Base-by-base conservation (phyloP, 2,329 filamentous ascomycete species). In the Aspergillus piperis region DNA sequence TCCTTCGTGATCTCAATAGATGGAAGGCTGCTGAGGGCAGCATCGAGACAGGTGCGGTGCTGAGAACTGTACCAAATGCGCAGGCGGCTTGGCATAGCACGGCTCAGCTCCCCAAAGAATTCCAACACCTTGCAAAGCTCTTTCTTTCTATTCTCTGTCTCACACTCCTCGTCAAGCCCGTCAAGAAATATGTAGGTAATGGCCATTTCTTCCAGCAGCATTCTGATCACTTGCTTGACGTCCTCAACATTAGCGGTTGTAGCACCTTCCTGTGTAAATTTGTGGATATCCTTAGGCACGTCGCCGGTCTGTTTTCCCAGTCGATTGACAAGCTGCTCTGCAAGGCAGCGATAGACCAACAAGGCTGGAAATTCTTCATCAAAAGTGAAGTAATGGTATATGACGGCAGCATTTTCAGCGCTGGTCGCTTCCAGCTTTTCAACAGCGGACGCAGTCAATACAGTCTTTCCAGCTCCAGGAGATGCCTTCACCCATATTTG, bases 271-370 rank as follows among this genome's bases (percentile, higher is more conserved):
- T 54, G 52, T 10, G 38, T 54, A 23, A 44, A 54, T 17, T 19
- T 27, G 52, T 54, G 52, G 21, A 54, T 54, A 1, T 54, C 52
- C 17, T 54, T 42, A 0, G 52, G 52, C 52, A 54, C 19, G 25
- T 54, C 52, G 3, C 52, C 52, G 17, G 21, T 54, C 8, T 42
- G 52, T 42, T 44, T 54, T 8, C 52, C 52, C 19, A 54, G 52
- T 42, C 21, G 52, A n/a, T 54, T 54, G 10, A 36, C 52, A n/a
- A 54, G 38, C 15, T 54, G 52, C 52, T 54, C 52, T 8, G 52
- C 52, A 44, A 54, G 52, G n/a, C 52, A 54, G 5, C 36, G 36
- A 42, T 54, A 54, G 2, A 54, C 52, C 13, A 54, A 5, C 11
- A 54, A 11, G 7, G 52, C 52, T 7, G 52, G 52, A 10, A 54